Evolutionary conservation across 2,329 filamentous ascomycete genomes (phyloP).

Genomic region (Botrytis sinoallii): DNA sequence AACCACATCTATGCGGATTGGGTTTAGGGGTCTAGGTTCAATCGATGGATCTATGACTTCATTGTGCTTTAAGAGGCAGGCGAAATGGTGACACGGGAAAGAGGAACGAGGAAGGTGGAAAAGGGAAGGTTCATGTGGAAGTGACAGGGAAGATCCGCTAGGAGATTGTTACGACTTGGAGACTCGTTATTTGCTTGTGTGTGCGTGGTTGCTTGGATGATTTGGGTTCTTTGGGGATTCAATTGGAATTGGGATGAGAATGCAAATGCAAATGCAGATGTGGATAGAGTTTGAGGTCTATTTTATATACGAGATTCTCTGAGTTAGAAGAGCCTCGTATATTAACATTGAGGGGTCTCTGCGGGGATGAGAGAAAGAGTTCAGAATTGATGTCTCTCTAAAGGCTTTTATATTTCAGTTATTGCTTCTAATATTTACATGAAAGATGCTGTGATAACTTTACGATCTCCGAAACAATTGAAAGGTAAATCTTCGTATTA

Average conservation of each 20-base stretch:
- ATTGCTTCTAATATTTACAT: not conserved
- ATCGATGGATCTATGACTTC: not conserved
- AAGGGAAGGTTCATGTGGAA: not conserved
- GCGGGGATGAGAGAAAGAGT: not conserved
- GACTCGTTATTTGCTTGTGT: not conserved
- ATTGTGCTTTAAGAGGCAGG: not conserved
- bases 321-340: not conserved
- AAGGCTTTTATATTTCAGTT: not conserved
- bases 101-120: not conserved
- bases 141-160: not conserved
- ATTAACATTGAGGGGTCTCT: not conserved
- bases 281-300: not conserved
- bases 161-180: not conserved
- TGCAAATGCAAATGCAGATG: too few relatives aligned
- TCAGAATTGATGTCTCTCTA: not conserved
- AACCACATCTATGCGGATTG: not conserved
- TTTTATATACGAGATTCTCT: not conserved
- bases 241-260: too few relatives aligned
- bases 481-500: not conserved
- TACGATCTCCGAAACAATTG: not conserved
- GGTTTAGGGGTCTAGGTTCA: not conserved
- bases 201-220: not conserved
- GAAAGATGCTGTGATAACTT: not conserved
- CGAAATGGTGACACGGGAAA: not conserved
- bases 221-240: too few relatives aligned